These are phyloP conservation scores for Corymbia citriodora DNA, from an alignment of 441 rosid genomes.

Conservation along the genomic window DNA sequence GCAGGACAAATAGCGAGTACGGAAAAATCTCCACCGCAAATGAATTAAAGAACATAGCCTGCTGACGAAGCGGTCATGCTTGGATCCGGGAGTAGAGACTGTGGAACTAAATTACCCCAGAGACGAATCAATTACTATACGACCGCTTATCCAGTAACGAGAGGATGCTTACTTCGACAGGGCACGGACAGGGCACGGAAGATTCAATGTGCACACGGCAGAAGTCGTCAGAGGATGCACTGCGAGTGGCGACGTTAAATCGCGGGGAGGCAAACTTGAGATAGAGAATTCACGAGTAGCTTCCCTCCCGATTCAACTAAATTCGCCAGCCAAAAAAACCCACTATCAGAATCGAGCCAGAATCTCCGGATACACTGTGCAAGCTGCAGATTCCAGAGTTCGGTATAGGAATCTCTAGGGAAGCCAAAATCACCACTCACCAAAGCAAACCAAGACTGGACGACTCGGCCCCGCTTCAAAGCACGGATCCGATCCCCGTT, in stretches of 20 bases:
- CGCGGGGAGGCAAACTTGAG: background rate
- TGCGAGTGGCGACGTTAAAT: background rate
- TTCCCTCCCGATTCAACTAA: background rate
- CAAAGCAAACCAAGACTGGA: background rate
- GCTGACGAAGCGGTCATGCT: background rate
- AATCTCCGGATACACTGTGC: background rate
- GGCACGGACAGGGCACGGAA: background rate
- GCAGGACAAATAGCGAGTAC: background rate
- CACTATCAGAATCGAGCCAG: background rate
- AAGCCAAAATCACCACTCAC: background rate
- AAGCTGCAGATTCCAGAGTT: background rate
- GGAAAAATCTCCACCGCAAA: background rate
- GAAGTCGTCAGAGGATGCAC: background rate
- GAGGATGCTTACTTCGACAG: background rate
- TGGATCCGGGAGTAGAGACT: background rate
- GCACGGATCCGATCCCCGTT: background rate
- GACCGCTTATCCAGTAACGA: background rate
- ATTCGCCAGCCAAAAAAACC: background rate
- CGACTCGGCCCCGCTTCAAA: background rate
- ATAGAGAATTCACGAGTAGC: background rate
- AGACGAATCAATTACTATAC: background rate
- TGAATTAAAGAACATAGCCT: background rate
- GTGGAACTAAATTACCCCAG: background rate
- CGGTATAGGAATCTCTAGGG: background rate
- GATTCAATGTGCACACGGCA: background rate